A percentile compares a stretch with the other conserved stretches of the same genome.
These are phyloP conservation scores for Bruguiera gymnorhiza DNA, from an alignment of 345 rosid species.

Conservation along the genomic window DNA sequence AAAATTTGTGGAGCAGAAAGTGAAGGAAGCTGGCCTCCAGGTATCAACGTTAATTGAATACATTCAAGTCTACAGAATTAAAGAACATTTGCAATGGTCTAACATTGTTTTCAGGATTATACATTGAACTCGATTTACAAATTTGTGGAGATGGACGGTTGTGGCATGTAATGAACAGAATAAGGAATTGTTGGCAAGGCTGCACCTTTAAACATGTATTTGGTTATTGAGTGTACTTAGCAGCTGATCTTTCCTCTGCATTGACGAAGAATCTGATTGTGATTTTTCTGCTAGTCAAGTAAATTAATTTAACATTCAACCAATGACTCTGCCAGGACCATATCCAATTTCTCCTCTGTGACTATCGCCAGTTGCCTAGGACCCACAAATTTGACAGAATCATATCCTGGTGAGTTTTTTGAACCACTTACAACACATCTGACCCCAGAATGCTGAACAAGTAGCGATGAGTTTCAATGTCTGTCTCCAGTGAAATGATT, in stretches of 20 bases:
- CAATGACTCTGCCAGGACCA: constrained; percentile 38
- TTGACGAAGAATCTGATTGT: not conserved
- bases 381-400: constrained; percentile 66
- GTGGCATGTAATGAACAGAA: too few species aligned
- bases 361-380: constrained; percentile 67
- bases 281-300: not conserved
- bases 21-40: constrained; percentile 85
- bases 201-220: too few species aligned
- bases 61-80: too few species aligned
- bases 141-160: too few species aligned
- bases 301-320: not conserved
- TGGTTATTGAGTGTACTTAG: not conserved
- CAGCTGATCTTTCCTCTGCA: not conserved
- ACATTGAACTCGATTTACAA: too few species aligned
- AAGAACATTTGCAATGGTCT: not conserved
- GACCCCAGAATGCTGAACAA: not conserved
- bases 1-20: constrained; percentile 62
- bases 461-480: constrained; percentile 2
- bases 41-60: constrained; percentile 22
- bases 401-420: constrained; percentile 62
- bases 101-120: too few species aligned
- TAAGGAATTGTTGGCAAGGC: too few species aligned
- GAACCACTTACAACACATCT: not conserved
- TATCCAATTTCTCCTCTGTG: constrained; percentile 63
- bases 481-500: constrained; percentile 73